Evolutionary conservation across 2,329 filamentous ascomycete genomes (phyloP), one percentile per base, ranked within the genome.

Genomic region (Ascochyta rabiei): DNA sequence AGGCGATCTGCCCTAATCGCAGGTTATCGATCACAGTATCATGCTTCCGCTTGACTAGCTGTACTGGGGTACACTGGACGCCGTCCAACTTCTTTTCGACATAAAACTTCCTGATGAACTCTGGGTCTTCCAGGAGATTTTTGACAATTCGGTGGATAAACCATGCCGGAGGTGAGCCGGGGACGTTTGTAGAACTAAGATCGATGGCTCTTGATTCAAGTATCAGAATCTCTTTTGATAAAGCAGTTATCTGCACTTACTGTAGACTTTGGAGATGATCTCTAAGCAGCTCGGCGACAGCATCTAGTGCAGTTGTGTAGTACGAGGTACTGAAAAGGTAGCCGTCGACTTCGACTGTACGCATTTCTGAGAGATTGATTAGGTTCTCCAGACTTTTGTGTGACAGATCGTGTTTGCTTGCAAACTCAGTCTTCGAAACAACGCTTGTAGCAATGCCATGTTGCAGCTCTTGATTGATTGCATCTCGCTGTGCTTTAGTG

Each of bases 161-260:
- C 67, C 68, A 72, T 33, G 31, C 30, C 10, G 71, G 69, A 8
- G 70, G 68, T 10, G 44, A 49, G 4, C 67, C 66, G 15, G 60
- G 55, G 5, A 73, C 31, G 18, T 59, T 39, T 28, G 52, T 46
- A 12, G 70, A 42, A 12, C 31, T 30, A 15, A 73, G 46, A 5
- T 55, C 44, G 7, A 64, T 26, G 19, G 53, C 38, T 23, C 66
- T 69, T 19, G 8, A n/a, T 23, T 16, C 9, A 37, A 38, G 45
- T 53, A 18, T 59, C 35, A 40, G 41, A 33, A n/a, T 19, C 37
- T 9, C 24, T 21, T 37, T 16, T 35, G 13, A 19, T 3, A 18
- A 15, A 30, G 4, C 6, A 31, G 10, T 2, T 9, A 6, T 9
- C 18, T 15, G 23, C 13, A 57, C 69, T 53, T 57, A 70, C 66